phyloP scores from a whole-genome alignment of 1,284 basidiomycete genomes.

The Tilletia indica region DNA sequence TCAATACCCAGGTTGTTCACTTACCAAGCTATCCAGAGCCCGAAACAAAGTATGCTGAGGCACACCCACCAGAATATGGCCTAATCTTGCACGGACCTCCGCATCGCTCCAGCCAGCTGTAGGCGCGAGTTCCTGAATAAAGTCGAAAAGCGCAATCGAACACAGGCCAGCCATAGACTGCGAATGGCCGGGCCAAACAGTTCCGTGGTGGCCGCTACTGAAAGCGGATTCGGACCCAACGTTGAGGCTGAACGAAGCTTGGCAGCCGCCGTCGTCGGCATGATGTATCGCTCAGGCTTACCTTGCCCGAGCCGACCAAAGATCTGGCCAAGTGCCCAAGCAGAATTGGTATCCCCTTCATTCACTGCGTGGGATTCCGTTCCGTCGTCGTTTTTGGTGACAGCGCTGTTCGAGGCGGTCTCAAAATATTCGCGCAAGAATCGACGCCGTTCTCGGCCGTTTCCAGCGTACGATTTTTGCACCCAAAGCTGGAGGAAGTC shows the following conservation, averaged over 20 bases:
- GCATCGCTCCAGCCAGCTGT: background rate
- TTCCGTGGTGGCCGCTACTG: background rate
- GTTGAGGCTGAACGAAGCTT: slow-evolving; percentile 2
- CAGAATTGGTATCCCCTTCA: background rate
- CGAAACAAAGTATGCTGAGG: slow-evolving; percentile 13
- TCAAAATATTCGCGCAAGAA: slow-evolving; percentile 85
- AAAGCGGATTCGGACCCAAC: background rate
- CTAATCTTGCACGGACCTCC: background rate
- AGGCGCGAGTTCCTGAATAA: background rate
- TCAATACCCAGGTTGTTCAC: background rate
- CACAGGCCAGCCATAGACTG: slow-evolving; percentile 1
- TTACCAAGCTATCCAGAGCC: slow-evolving; percentile 15
- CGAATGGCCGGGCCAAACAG: background rate
- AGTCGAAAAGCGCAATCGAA: background rate
- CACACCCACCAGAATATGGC: slow-evolving; percentile 1
- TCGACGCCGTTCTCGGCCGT: slow-evolving; percentile 71
- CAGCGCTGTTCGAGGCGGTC: background rate
- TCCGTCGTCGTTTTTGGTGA: background rate
- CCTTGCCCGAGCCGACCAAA: slow-evolving; percentile 15
- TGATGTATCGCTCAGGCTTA: slow-evolving; percentile 4
- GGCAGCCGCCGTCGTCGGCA: slow-evolving; percentile 2
- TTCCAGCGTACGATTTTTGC: slow-evolving; percentile 72
- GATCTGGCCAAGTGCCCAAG: slow-evolving; percentile 5
- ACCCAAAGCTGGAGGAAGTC: slow-evolving; percentile 85
- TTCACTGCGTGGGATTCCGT: background rate